These are phyloP conservation scores for Apiosordaria backusii DNA, from an alignment of 495 filamentous ascomycete genomes.

Conservation along the genomic window DNA sequence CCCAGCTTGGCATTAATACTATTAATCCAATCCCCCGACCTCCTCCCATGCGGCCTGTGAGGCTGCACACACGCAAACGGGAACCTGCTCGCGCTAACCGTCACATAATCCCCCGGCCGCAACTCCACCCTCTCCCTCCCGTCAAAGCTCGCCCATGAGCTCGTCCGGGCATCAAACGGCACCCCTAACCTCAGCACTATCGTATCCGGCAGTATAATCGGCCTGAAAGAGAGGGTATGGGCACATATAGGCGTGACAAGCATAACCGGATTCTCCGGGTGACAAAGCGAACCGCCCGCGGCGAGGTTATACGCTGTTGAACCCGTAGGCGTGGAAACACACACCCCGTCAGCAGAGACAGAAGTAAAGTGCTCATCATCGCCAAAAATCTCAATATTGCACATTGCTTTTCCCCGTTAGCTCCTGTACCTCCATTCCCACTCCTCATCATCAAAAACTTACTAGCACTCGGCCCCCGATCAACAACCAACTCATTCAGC, in stretches of 20 bases:
- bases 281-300: slow-evolving; percentile 89
- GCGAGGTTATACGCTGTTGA: slow-evolving; percentile 97
- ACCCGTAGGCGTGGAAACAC: slow-evolving; percentile 87
- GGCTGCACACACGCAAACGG: slow-evolving; percentile 89
- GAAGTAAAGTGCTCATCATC: slow-evolving; percentile 94
- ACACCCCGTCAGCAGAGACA: slow-evolving; percentile 81
- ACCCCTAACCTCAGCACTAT: slow-evolving; percentile 89
- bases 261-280: slow-evolving; percentile 96
- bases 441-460: slow-evolving; percentile 35
- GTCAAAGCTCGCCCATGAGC: slow-evolving; percentile 96
- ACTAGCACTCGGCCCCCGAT: slow-evolving; percentile 88
- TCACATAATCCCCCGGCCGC: slow-evolving; percentile 88
- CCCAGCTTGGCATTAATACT: slow-evolving; percentile 85
- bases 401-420: slow-evolving; percentile 59
- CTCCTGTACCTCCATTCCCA: not conserved
- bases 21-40: slow-evolving; percentile 89
- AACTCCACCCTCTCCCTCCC: slow-evolving; percentile 87
- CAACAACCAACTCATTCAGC: slow-evolving; percentile 87
- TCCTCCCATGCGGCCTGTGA: slow-evolving; percentile 63
- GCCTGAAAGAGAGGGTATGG: slow-evolving; percentile 92
- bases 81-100: slow-evolving; percentile 85
- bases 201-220: slow-evolving; percentile 92
- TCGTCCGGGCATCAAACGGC: slow-evolving; percentile 83
- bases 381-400: slow-evolving; percentile 83
- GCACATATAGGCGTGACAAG: slow-evolving; percentile 93